Conservation (phyloP, 495 filamentous ascomycete genomes). For the Daldinia decipiens region DNA sequence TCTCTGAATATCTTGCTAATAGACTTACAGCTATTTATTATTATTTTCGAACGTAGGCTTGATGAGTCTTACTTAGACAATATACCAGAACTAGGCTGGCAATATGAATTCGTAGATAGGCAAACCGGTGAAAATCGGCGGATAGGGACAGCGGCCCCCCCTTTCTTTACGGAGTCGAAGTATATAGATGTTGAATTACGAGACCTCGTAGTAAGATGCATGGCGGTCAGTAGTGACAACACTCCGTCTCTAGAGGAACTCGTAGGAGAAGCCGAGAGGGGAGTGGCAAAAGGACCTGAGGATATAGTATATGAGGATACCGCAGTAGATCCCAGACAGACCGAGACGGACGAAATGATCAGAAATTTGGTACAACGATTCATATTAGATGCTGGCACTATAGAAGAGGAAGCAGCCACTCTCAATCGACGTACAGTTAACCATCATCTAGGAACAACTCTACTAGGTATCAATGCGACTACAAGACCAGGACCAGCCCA, state of each 20-base stretch:
- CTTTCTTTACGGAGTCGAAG: neutral
- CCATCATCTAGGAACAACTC: neutral
- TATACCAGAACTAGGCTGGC: neutral
- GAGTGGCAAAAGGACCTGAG: neutral
- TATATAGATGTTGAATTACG: neutral
- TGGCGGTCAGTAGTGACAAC: neutral
- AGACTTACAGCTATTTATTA: neutral
- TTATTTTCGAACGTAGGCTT: neutral
- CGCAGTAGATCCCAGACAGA: no score
- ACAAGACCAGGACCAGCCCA: neutral
- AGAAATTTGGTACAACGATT: neutral
- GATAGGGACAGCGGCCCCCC: neutral
- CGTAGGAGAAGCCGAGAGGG: neutral
- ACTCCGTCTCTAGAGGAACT: neutral
- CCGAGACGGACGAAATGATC: neutral
- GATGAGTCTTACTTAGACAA: neutral
- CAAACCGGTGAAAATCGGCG: neutral
- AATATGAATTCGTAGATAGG: no score
- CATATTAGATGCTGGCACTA: neutral
- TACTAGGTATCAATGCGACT: neutral
- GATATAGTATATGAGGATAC: neutral
- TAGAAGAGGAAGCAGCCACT: neutral
- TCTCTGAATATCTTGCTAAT: neutral
- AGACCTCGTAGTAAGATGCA: conserved; percentile 6
- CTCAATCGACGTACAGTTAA: neutral